Evolutionary conservation across 2,329 filamentous ascomycete genomes (phyloP).

Genomic region (Aciculosporium take): DNA sequence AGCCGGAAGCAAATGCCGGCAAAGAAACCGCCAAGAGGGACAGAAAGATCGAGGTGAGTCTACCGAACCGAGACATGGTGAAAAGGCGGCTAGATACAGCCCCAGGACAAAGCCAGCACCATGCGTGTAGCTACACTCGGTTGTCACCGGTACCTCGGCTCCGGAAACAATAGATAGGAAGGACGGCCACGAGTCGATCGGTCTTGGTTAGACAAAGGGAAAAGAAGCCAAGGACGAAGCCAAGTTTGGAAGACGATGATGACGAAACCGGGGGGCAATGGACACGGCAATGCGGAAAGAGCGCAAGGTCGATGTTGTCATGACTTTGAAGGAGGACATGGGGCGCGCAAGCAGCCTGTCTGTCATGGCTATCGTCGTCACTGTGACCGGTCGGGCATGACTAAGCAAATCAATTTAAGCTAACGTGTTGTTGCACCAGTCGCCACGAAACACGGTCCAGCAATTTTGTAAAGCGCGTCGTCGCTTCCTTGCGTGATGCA

Average conservation of each 20-base stretch:
- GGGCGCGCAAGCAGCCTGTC: conserved; percentile 7
- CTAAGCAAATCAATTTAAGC: conserved; percentile 5
- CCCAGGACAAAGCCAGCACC: background rate
- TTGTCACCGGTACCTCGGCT: background rate
- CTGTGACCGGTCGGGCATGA: background rate
- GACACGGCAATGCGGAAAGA: conserved; percentile 2
- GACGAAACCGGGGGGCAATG: background rate
- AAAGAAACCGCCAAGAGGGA: conserved; percentile 49
- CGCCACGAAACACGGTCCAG: background rate
- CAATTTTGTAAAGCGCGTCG: conserved; percentile 3
- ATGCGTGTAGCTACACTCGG: background rate
- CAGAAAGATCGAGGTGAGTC: conserved; percentile 48
- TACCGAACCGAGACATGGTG: conserved; percentile 34
- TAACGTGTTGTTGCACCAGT: background rate
- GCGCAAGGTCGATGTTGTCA: conserved; percentile 10
- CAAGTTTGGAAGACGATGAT: background rate
- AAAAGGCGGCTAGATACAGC: conserved; percentile 4
- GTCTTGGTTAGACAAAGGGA: background rate
- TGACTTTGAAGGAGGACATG: background rate
- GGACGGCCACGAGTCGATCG: too few relatives aligned
- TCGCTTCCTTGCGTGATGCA: background rate
- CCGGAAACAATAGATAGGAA: background rate
- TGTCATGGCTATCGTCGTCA: background rate
- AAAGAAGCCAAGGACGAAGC: background rate
- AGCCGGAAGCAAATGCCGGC: conserved; percentile 20